Evolutionary conservation across 345 rosid species (phyloP), one percentile per base, ranked within the genome.

Genomic region (Brassica juncea): DNA sequence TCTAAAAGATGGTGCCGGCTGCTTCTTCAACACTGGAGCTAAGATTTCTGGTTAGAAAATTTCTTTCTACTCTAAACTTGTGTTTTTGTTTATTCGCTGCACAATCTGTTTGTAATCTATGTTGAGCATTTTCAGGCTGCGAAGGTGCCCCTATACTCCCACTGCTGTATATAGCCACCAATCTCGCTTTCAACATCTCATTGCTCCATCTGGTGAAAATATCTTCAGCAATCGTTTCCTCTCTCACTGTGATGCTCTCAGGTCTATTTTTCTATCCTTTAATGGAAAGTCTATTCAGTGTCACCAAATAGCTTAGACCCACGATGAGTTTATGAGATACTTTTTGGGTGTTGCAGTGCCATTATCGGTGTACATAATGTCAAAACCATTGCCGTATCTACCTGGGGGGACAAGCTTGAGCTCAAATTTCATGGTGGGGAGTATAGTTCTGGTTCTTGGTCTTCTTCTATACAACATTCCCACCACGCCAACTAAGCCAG

Each of bases 81-180:
- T 16, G n/a, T 11, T 5, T 9, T 15, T 11, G 2, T 28, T 10
- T 14, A 16, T 2, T 65, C 5, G 28, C 39, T 67, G 57, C 58
- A 23, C 8, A 67, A 7, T 30, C 30, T 71, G 65, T 66, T 37
- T 59, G 34, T 76, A 57, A 71, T 59, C 77, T 5, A 9, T 9
- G 25, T 76, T 52, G 69, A 69, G 57, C 62, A 58, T 59, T 60
- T 75, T 81, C 86, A 89, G 95, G 88, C 77, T 90, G 91, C 39
- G 88, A 89, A 2, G 97, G 95, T 58, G 90, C 97, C 73, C 93
- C 94, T 15, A 49, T 87, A 80, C 93, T 92, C 79, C 97, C 96
- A 8, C 84, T 94, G 16, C 89, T 92, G 42, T 94, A 89, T 70
- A 77, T 92, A 58, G 74, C 84, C 30, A 83, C 90, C 68, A 90